phyloP scores from a whole-genome alignment of 495 filamentous ascomycete genomes.

The Xylaria sp. region DNA sequence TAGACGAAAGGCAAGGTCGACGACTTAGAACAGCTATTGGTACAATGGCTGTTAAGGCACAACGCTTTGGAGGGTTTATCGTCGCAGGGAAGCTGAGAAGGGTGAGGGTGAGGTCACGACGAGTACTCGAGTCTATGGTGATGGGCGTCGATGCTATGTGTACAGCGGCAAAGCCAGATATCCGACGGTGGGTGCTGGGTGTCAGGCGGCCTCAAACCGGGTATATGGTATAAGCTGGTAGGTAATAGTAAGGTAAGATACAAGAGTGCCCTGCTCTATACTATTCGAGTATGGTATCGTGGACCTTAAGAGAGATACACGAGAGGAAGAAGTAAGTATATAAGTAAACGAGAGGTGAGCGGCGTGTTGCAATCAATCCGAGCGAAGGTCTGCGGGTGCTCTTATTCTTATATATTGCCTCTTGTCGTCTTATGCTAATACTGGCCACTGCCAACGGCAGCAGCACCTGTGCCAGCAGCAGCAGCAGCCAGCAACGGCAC shows the following conservation, averaged over 20 bases:
- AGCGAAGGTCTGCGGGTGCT: not conserved
- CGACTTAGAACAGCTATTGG: conserved; percentile 1
- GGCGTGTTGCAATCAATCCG: not conserved
- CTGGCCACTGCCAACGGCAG: not conserved
- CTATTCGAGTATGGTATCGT: not conserved
- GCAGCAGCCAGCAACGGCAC: not conserved
- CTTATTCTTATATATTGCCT: not conserved
- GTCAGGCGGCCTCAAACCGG: not conserved
- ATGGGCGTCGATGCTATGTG: not conserved
- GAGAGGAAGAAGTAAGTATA: not conserved
- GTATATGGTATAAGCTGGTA: not conserved
- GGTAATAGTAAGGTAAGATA: not conserved
- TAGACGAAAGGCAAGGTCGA: conserved; percentile 1
- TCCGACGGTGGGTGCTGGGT: not conserved
- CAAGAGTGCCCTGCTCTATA: not conserved
- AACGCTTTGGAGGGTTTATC: not conserved
- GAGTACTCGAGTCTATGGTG: not conserved
- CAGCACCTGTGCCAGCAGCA: not conserved
- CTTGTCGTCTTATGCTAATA: not conserved
- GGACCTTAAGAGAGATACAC: not conserved
- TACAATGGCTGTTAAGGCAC: no score
- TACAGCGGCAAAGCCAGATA: not conserved
- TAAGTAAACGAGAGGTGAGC: not conserved
- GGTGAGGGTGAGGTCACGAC: not conserved
- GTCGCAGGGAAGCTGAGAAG: no score